Evolutionary conservation across 2,329 filamentous ascomycete genomes (phyloP).

Genomic region (Penicillium sp.): DNA sequence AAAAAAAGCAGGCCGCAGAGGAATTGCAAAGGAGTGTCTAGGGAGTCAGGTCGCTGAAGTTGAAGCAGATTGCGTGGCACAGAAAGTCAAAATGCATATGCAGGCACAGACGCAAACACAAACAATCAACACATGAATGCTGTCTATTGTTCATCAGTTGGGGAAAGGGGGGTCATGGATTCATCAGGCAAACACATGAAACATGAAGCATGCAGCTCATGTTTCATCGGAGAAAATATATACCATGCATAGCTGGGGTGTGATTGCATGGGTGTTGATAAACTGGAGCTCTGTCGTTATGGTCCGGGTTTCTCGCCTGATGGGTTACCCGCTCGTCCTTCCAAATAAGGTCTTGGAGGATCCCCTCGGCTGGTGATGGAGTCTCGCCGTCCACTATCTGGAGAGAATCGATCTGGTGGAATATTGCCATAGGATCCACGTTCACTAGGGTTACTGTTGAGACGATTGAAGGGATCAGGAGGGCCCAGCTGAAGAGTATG

Average conservation of each 20-base stretch:
- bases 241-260: no score
- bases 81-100: background rate
- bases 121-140: conserved; percentile 21
- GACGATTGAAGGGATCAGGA: conserved; percentile 23
- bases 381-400: conserved; percentile 24
- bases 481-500: conserved; percentile 28
- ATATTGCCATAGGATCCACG: conserved; percentile 19
- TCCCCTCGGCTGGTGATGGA: conserved; percentile 21
- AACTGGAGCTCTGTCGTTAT: background rate
- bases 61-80: background rate
- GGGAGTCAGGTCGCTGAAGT: conserved; percentile 5
- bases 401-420: conserved; percentile 21
- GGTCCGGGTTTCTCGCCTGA: conserved; percentile 11
- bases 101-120: conserved; percentile 3
- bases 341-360: conserved; percentile 17
- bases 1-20: conserved; percentile 1
- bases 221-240: background rate
- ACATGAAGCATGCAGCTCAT: background rate
- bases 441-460: conserved; percentile 21
- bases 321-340: conserved; percentile 19
- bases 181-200: background rate
- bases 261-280: no score
- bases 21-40: conserved; percentile 3
- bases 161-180: background rate
- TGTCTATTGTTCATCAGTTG: conserved; percentile 30